A percentile compares a stretch with the other conserved stretches of the same genome.
phyloP scores from a whole-genome alignment of 1,139 yeast genomes.

The Diutina ranongensis region DNA sequence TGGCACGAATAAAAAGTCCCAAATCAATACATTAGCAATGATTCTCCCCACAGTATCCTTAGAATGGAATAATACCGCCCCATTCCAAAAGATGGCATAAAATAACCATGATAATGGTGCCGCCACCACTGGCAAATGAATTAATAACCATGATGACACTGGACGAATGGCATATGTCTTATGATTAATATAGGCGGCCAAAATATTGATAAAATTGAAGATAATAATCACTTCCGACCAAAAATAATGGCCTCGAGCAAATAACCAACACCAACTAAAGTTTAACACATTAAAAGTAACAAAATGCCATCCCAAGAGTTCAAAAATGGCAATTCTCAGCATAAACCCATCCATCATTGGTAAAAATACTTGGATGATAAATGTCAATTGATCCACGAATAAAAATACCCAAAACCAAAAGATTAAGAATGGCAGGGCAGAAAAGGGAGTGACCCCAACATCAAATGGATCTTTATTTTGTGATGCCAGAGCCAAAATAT shows the following conservation, averaged over 20 bases:
- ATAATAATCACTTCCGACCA: constrained; percentile 44
- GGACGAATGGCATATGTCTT: constrained; percentile 49
- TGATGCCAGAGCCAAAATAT: constrained; percentile 24
- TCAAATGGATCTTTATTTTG: constrained; percentile 29
- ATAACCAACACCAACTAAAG: constrained; percentile 51
- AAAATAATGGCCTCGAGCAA: constrained; percentile 44
- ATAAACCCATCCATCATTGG: constrained; percentile 18
- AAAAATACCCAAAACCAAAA: constrained; percentile 48
- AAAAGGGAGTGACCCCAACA: constrained; percentile 52
- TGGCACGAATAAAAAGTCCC: constrained; percentile 70
- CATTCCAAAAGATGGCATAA: constrained; percentile 72
- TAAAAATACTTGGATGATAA: constrained; percentile 39
- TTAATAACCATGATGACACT: constrained; percentile 37
- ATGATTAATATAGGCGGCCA: constrained; percentile 45
- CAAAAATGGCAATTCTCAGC: constrained; percentile 17
- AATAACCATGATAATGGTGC: constrained; percentile 67
- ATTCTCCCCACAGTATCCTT: constrained; percentile 54
- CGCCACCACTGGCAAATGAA: constrained; percentile 58
- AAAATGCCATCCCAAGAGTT: constrained; percentile 48
- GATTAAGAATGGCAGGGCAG: constrained; percentile 42
- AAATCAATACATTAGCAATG: constrained; percentile 59
- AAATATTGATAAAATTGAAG: constrained; percentile 45
- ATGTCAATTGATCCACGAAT: constrained; percentile 41
- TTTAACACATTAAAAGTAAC: constrained; percentile 47
- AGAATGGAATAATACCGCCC: constrained; percentile 54